phyloP scores from a whole-genome alignment of 176 grass and related monocot genomes.

The Poa annua region DNA sequence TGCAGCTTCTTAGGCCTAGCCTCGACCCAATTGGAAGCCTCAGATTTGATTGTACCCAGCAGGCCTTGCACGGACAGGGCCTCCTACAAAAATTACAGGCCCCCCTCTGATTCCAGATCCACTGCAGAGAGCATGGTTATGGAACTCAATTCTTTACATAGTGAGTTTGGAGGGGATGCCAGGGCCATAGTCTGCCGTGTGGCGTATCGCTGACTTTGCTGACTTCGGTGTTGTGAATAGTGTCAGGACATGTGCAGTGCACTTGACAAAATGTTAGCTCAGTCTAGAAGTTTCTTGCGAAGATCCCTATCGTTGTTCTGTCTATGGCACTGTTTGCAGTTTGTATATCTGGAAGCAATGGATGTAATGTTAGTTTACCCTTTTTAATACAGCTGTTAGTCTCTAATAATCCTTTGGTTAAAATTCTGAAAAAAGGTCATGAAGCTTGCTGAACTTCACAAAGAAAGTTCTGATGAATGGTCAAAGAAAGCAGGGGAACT shows the following conservation, averaged over 20 bases:
- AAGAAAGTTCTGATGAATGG: slow-evolving; percentile 92
- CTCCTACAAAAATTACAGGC: neutral
- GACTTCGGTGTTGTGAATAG: neutral
- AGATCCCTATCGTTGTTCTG: neutral
- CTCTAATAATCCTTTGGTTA: slow-evolving; percentile 17
- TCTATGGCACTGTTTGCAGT: neutral
- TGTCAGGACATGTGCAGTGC: neutral
- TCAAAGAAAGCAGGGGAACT: slow-evolving; percentile 91
- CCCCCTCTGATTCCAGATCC: neutral
- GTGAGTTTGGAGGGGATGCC: neutral
- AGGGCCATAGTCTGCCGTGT: neutral
- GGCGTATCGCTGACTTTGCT: neutral
- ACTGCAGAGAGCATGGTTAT: neutral
- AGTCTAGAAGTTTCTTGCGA: slow-evolving; percentile 1
- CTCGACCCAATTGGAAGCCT: neutral
- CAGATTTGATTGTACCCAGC: neutral
- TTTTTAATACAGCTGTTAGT: slow-evolving; percentile 1
- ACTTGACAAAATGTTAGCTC: neutral
- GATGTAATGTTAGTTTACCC: neutral
- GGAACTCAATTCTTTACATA: neutral
- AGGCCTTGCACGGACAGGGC: neutral
- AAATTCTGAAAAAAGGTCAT: slow-evolving; percentile 61
- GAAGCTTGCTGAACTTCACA: slow-evolving; percentile 87
- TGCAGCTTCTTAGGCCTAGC: neutral
- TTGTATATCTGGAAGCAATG: slow-evolving; percentile 1